These are phyloP conservation scores for Penicillium corylophilum DNA, from an alignment of 2,329 filamentous ascomycete genomes.

Conservation along the genomic window DNA sequence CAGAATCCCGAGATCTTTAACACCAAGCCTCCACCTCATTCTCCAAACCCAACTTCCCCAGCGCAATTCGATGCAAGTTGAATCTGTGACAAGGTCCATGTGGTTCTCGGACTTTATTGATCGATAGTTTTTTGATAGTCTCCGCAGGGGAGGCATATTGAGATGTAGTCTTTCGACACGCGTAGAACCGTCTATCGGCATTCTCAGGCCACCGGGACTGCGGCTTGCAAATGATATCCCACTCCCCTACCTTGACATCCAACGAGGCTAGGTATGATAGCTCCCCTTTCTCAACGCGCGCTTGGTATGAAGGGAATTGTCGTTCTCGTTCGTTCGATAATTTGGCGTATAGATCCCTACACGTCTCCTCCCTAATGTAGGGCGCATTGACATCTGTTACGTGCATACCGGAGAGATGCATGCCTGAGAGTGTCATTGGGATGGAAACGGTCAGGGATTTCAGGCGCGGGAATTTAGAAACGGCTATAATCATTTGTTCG, in stretches of 20 bases:
- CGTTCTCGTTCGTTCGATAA: neutral
- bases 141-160: neutral
- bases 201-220: neutral
- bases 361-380: neutral
- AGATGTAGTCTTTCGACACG: neutral
- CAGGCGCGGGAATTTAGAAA: neutral
- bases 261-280: neutral
- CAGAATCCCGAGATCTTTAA: neutral
- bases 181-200: neutral
- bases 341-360: neutral
- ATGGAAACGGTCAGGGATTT: neutral
- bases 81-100: neutral
- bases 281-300: neutral
- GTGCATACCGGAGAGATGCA: neutral
- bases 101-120: neutral
- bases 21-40: neutral
- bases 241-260: neutral
- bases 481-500: neutral
- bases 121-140: neutral
- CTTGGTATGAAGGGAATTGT: neutral
- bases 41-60: neutral
- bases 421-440: neutral
- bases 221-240: neutral
- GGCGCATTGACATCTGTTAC: neutral
- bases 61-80: neutral